phyloP scores from a whole-genome alignment of 2,329 filamentous ascomycete species.

The Achaetomium macrosporum region DNA sequence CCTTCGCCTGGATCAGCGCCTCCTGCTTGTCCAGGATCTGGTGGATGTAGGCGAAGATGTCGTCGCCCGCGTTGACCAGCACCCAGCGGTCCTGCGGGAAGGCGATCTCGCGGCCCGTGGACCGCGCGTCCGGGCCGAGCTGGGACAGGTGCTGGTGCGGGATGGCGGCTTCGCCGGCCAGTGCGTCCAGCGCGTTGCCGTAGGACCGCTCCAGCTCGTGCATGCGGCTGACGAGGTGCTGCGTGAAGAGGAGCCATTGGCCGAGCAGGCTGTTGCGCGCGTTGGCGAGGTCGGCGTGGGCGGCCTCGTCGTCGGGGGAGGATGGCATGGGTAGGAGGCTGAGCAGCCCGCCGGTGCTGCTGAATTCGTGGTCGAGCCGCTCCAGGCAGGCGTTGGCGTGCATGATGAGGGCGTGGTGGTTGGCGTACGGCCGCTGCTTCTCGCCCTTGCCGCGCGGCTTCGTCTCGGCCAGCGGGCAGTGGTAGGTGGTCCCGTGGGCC shows the following conservation, averaged over 20 bases:
- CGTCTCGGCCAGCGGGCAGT: constrained; percentile 40
- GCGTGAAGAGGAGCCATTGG: constrained; percentile 50
- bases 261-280: constrained; percentile 50
- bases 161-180: constrained; percentile 45
- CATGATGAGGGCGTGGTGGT: constrained; percentile 45
- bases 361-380: constrained; percentile 54
- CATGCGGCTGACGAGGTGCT: constrained; percentile 48
- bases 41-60: constrained; percentile 44
- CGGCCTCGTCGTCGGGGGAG: constrained; percentile 27
- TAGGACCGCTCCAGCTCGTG: constrained; percentile 53
- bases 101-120: constrained; percentile 45
- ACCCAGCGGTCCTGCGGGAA: constrained; percentile 52
- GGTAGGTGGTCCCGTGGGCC: constrained; percentile 35
- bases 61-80: constrained; percentile 49
- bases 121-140: constrained; percentile 46
- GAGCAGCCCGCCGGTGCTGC: constrained; percentile 49
- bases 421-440: constrained; percentile 35
- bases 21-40: constrained; percentile 42
- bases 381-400: constrained; percentile 57
- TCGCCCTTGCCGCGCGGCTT: constrained; percentile 18
- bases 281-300: constrained; percentile 33
- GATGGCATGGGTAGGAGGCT: constrained; percentile 41
- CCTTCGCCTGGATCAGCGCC: constrained; percentile 29
- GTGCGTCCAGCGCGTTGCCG: constrained; percentile 44
- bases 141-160: constrained; percentile 48